phyloP scores from a whole-genome alignment of 345 rosid genomes.

The Noccaea bulbosa region DNA sequence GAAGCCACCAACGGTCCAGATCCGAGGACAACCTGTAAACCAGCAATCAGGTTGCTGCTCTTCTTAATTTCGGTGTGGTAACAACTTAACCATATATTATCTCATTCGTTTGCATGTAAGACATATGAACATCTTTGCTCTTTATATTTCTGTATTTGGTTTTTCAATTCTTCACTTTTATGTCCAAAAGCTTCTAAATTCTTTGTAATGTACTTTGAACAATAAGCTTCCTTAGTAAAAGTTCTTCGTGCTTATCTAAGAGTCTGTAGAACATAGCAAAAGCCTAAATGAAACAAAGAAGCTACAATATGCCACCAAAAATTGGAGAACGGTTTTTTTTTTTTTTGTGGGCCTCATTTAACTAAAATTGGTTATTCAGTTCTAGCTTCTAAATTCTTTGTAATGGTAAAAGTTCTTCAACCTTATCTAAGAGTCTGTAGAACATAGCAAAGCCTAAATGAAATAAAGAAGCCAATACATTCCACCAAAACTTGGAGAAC shows the following conservation, averaged over 20 bases:
- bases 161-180: constrained; percentile 16
- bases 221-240: constrained; percentile 29
- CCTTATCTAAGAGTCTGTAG: neutral
- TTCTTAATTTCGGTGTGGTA: constrained; percentile 48
- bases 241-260: neutral
- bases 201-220: constrained; percentile 39
- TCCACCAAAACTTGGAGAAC: too few species aligned
- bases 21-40: constrained; percentile 91
- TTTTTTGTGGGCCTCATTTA: neutral
- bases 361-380: constrained; percentile 17
- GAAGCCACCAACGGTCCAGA: constrained; percentile 90
- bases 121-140: constrained; percentile 23
- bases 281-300: too few species aligned
- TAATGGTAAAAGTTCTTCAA: constrained; percentile 27
- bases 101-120: constrained; percentile 39
- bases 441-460: too few species aligned
- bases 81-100: constrained; percentile 34
- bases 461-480: neutral
- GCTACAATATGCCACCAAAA: neutral
- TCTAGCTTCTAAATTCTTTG: constrained; percentile 37
- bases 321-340: neutral
- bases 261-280: neutral
- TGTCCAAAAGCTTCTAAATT: constrained; percentile 36
- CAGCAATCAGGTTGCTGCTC: constrained; percentile 97
- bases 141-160: constrained; percentile 22